A percentile compares a stretch with the other conserved stretches of the same genome.
Evolutionary conservation across 768 basidiomycete genomes (phyloP).

Genomic region (Suillus weaverae): DNA sequence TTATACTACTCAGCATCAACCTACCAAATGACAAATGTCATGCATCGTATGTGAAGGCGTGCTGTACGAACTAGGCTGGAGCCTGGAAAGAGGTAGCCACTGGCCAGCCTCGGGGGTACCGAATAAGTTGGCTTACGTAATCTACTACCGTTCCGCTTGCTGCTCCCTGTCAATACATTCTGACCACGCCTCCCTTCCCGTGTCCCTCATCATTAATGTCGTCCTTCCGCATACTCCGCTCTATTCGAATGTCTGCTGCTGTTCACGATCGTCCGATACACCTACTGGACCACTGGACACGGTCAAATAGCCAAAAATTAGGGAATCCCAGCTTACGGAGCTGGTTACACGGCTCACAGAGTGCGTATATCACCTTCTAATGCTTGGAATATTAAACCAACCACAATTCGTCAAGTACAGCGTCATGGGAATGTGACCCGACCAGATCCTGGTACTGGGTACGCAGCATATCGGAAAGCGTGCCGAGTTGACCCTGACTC

Average conservation of each 20-base stretch:
- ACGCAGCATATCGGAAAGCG: slow-evolving; percentile 15
- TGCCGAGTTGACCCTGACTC: neutral
- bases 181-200: neutral
- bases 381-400: neutral
- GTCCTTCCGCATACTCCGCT: neutral
- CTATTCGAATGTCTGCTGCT: neutral
- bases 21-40: neutral
- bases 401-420: slow-evolving; percentile 12
- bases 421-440: slow-evolving; percentile 57
- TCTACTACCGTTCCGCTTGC: neutral
- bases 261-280: neutral
- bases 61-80: neutral
- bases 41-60: neutral
- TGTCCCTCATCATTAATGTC: neutral
- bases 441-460: slow-evolving; percentile 73
- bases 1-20: neutral
- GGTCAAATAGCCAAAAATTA: neutral
- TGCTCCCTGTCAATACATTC: neutral
- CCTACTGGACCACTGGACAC: neutral
- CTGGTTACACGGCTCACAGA: slow-evolving; percentile 18
- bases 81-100: neutral
- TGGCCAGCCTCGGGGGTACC: neutral
- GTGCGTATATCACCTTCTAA: slow-evolving; percentile 10
- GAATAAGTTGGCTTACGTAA: neutral
- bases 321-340: neutral